Conservation (phyloP, 352 stramenopile genomes). For the Blastocystis sp. region DNA sequence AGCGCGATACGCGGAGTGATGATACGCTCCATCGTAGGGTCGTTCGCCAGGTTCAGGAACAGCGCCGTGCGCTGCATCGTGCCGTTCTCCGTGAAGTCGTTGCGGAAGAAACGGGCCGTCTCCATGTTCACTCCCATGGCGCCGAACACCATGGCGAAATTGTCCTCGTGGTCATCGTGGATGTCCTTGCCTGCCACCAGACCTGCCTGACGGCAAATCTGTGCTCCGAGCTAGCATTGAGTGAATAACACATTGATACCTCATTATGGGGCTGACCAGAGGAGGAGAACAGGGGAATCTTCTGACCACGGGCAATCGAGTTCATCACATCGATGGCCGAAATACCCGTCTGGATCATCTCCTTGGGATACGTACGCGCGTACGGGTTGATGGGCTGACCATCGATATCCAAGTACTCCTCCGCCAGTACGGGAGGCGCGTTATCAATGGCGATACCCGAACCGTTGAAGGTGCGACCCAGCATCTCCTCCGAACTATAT, state of each 20-base stretch:
- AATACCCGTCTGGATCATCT: slow-evolving; percentile 99
- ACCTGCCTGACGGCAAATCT: slow-evolving; percentile 95
- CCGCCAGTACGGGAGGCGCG: slow-evolving; percentile 86
- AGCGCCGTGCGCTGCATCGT: slow-evolving; percentile 94
- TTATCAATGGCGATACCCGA: slow-evolving; percentile 93
- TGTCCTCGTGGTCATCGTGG: slow-evolving; percentile 93
- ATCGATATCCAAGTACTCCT: slow-evolving; percentile 96
- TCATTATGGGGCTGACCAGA: slow-evolving; percentile 95
- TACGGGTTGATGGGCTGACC: slow-evolving; percentile 97
- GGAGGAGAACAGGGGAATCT: slow-evolving; percentile 97
- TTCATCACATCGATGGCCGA: slow-evolving; percentile 99
- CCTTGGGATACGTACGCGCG: slow-evolving; percentile 94
- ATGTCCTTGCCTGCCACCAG: slow-evolving; percentile 94
- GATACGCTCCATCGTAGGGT: slow-evolving; percentile 98
- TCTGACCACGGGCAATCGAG: slow-evolving; percentile 94
- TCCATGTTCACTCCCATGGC: slow-evolving; percentile 99
- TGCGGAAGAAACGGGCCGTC: slow-evolving; percentile 78
- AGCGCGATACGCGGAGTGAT: slow-evolving; percentile 93
- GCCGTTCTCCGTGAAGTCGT: slow-evolving; percentile 71
- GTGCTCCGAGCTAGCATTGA: slow-evolving; percentile 78
- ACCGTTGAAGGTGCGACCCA: slow-evolving; percentile 88
- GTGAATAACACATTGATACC: slow-evolving; percentile 59
- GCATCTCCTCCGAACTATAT: slow-evolving; percentile 81
- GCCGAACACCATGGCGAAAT: slow-evolving; percentile 98
- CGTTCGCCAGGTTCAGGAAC: slow-evolving; percentile 97